Conservation (phyloP, 2,329 filamentous ascomycete genomes). For the Penicillium sp. region DNA sequence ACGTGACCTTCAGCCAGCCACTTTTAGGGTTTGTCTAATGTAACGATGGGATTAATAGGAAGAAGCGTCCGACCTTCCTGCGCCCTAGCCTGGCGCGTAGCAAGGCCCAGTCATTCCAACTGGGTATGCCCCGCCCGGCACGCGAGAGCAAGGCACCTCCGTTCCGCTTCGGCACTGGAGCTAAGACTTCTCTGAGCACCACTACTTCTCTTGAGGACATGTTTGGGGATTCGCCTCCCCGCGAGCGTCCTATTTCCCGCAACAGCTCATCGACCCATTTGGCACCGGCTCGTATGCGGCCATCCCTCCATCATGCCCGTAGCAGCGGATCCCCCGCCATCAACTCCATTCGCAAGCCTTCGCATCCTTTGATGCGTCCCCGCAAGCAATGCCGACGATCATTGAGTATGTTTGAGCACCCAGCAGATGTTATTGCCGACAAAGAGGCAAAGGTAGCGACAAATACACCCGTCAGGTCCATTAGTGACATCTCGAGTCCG, state of each 20-base stretch:
- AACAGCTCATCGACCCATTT: conserved; percentile 57
- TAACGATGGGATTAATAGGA: conserved; percentile 44
- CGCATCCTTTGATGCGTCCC: conserved; percentile 68
- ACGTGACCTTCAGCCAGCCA: not conserved
- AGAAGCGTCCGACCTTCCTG: conserved; percentile 64
- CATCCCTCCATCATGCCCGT: conserved; percentile 59
- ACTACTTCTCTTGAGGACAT: conserved; percentile 71
- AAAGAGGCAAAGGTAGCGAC: conserved; percentile 60
- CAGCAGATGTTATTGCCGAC: conserved; percentile 79
- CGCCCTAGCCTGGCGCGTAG: conserved; percentile 70
- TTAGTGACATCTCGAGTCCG: conserved; percentile 78
- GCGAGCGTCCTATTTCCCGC: conserved; percentile 61
- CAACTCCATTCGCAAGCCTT: conserved; percentile 66
- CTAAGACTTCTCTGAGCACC: conserved; percentile 53
- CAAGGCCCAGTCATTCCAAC: conserved; percentile 70
- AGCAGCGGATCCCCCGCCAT: conserved; percentile 72
- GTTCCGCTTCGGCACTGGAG: conserved; percentile 68
- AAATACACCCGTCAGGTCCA: conserved; percentile 62
- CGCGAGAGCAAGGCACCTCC: conserved; percentile 64
- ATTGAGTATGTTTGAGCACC: conserved; percentile 95
- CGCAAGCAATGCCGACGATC: conserved; percentile 88
- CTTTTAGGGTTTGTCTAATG: conserved; percentile 19
- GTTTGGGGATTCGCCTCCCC: conserved; percentile 74
- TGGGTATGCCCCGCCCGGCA: conserved; percentile 57
- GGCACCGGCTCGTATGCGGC: conserved; percentile 60